Evolutionary conservation across 495 filamentous ascomycete genomes (phyloP).

Genomic region (Oleoguttula mirabilis): DNA sequence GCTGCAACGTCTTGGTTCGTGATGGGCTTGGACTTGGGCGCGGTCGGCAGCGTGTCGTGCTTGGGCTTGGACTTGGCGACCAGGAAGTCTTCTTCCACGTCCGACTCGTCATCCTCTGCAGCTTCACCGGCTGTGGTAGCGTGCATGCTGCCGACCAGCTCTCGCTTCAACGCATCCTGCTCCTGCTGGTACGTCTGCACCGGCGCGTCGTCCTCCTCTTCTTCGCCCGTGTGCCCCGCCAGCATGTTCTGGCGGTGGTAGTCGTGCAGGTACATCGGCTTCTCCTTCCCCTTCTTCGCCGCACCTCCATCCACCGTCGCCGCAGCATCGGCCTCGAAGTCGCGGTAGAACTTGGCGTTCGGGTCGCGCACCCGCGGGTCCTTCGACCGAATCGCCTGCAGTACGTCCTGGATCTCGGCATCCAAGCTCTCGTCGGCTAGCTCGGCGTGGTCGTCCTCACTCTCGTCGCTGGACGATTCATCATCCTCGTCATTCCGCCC

Average conservation of each 20-base stretch:
- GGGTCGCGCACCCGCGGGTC: conserved; percentile 85
- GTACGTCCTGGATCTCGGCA: conserved; percentile 68
- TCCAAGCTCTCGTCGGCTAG: conserved; percentile 73
- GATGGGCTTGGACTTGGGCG: conserved; percentile 30
- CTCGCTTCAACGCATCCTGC: conserved; percentile 66
- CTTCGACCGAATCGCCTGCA: conserved; percentile 75
- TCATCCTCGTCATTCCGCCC: conserved; percentile 32
- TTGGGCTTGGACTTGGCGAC: conserved; percentile 23
- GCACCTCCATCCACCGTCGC: conserved; percentile 24
- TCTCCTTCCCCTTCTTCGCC: conserved; percentile 62
- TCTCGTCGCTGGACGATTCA: conserved; percentile 51
- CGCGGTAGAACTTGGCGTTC: conserved; percentile 59
- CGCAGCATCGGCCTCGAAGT: conserved; percentile 40
- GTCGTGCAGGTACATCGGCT: conserved; percentile 75
- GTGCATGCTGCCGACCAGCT: conserved; percentile 69
- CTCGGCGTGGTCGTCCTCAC: conserved; percentile 82
- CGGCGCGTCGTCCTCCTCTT: conserved; percentile 38
- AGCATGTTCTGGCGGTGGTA: conserved; percentile 84
- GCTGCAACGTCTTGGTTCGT: conserved; percentile 52
- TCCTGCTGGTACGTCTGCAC: conserved; percentile 71
- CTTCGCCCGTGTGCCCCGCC: conserved; percentile 44
- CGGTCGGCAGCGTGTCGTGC: conserved; percentile 2
- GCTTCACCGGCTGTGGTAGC: conserved; percentile 35
- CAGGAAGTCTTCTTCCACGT: conserved; percentile 61
- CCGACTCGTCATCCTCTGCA: conserved; percentile 23